Evolutionary conservation across 768 basidiomycete species (phyloP), one percentile per base, ranked within the genome.

Genomic region (Lentinula sp.): DNA sequence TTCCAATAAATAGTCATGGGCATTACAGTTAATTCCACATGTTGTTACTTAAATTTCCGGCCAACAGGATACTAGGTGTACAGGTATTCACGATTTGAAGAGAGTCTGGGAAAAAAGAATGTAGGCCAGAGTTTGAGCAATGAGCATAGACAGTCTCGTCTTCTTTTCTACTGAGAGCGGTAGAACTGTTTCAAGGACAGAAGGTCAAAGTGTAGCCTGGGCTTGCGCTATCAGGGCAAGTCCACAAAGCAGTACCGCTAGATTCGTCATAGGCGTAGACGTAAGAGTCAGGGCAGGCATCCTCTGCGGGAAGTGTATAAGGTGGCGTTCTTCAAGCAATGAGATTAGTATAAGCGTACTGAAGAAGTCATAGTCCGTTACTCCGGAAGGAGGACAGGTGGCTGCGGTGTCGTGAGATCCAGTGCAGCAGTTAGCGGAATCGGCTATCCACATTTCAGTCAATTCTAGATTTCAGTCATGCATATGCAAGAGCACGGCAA

Each of bases 191-290:
- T 48, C 21, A 48, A 52, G 72, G 73, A 65, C 74, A 75, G 68
- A 74, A 74, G 31, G 74, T 74, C 52, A 75, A 46, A 10, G 74
- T 75, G 59, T 74, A 78, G 54, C 73, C 70, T 1, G 75, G 69
- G 6, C 61, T 53, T 45, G 53, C 28, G 21, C 34, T 42, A 16
- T 73, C 67, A 23, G 62, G 51, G 68, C 81, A 82, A 0, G 73
- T 77, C 73, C 74, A 81, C 32, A 81, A 70, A 2, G 81, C 81
- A 6, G 79, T 79, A 0, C 75, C 77, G 62, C 70, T 73, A 28
- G 65, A 64, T 67, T 80, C 78, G 65, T 81, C 80, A 62, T 70
- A 80, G 1, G 80, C 78, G 59, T 79, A 81, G 0, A 70, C 78
- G 56, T 79, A 79, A 0, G 76, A 62, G 49, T 74, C 66, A 1